Evolutionary conservation across 306 rosid species (phyloP), one percentile per base, ranked within the genome.

Genomic region (Morella rubra): DNA sequence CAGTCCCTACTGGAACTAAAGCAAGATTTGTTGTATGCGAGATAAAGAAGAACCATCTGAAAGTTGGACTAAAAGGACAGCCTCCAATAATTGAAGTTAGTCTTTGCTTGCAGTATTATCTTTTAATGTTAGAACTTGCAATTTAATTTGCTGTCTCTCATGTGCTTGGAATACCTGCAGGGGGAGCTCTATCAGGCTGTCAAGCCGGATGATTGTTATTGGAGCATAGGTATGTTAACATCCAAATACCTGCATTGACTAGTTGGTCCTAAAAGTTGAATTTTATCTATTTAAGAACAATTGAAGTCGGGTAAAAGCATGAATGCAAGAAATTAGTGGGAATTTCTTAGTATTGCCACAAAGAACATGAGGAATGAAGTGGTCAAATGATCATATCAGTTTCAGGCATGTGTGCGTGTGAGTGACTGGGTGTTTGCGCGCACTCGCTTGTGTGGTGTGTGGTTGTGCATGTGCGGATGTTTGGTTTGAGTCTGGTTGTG

Each of bases 41-140:
- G 82, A 93, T 91, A 70, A 96, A 93, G 90, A 96, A 92, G 86
- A 88, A 86, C 71, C 93, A 76, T 84, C 80, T 96, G 5, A 96
- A 88, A 86, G 89, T 93, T 89, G 98, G 90, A 75, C 87, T 96
- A 76, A 96, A 88, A 86, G 99, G 96, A 44, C 97, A 96, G 79
- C 94, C 98, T 8, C 98, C 90, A 69, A 86, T 93, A 51, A 85
- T 96, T 73, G 99, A 96, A 72, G 99, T 96, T 59, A 80, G 96
- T 70, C 76, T 70, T 74, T 72, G 22, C 50, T 9, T 41, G 24
- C 52, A 27, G 45, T 5, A 4, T 52, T 55, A 8, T 71, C 20
- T 71, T 46, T 55, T 50, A 27, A 19, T 64, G 18, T 50, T 1
- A 12, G 32, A 52, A 40, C 52, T n/a, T 62, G 2, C 37, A 32